Evolutionary conservation across 1,139 yeast genomes (phyloP).

Genomic region (Yamadazyma spencermartinsiae): DNA sequence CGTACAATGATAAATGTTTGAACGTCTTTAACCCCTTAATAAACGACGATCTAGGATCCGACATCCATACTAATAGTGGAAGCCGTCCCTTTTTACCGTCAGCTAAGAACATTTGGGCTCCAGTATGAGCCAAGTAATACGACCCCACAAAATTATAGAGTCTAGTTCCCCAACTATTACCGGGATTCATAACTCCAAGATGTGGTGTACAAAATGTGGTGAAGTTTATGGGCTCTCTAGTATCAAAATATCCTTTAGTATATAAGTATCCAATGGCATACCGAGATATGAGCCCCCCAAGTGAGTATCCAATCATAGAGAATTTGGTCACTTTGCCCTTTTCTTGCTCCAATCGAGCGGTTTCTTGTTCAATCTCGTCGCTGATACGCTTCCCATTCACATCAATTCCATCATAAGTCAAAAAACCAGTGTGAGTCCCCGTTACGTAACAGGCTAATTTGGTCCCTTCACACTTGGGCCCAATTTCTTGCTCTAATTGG

Average conservation of each 20-base stretch:
- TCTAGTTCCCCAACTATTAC: constrained; percentile 41
- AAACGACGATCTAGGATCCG: constrained; percentile 62
- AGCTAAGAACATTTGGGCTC: constrained; percentile 66
- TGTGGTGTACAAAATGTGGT: constrained; percentile 82
- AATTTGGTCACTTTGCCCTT: constrained; percentile 47
- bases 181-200: constrained; percentile 73
- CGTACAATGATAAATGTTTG: constrained; percentile 56
- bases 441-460: constrained; percentile 56
- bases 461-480: constrained; percentile 20
- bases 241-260: constrained; percentile 52
- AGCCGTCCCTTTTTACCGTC: constrained; percentile 34
- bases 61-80: constrained; percentile 67
- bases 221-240: constrained; percentile 55
- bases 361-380: constrained; percentile 58
- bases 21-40: constrained; percentile 55
- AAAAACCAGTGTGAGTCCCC: constrained; percentile 61
- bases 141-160: constrained; percentile 65
- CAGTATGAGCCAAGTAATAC: constrained; percentile 64
- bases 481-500: constrained; percentile 30
- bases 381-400: constrained; percentile 79
- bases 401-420: constrained; percentile 84
- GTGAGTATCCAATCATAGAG: constrained; percentile 76
- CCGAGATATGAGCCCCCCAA: constrained; percentile 79
- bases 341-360: constrained; percentile 29
- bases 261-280: constrained; percentile 73